These are phyloP conservation scores for Xylariaceae sp. DNA, from an alignment of 2,329 filamentous ascomycete species.

Conservation along the genomic window DNA sequence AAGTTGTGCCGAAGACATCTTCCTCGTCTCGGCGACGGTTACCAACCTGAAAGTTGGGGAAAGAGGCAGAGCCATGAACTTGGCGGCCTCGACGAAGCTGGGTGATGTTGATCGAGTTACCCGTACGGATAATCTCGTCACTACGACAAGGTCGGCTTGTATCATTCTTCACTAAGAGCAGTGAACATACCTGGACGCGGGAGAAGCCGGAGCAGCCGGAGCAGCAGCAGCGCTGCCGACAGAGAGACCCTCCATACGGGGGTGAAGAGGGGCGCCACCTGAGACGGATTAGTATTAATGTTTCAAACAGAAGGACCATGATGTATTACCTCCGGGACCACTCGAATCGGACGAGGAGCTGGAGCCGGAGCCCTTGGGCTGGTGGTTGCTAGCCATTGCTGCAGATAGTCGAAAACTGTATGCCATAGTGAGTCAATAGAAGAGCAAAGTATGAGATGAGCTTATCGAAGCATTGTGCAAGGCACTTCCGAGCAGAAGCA, in stretches of 20 bases:
- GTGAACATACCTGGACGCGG: slow-evolving; percentile 10
- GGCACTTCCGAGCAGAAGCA: no score
- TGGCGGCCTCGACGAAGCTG: no score
- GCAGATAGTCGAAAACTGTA: neutral
- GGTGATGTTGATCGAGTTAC: no score
- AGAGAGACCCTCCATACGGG: slow-evolving; percentile 8
- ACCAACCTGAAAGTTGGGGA: slow-evolving; percentile 13
- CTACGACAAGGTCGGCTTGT: slow-evolving; percentile 5
- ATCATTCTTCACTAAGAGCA: no score
- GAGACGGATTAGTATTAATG: slow-evolving; percentile 2
- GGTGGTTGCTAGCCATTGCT: neutral
- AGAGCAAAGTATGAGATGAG: no score
- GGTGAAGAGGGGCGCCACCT: slow-evolving; percentile 14
- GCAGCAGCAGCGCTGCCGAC: slow-evolving; percentile 7
- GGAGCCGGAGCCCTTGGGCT: no score
- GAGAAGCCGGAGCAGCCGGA: no score
- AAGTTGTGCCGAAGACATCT: slow-evolving; percentile 13
- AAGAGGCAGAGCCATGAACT: no score
- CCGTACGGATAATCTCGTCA: slow-evolving; percentile 5
- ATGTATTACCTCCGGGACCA: slow-evolving; percentile 6
- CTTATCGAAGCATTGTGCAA: no score
- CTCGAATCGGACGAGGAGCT: neutral
- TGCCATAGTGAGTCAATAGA: no score
- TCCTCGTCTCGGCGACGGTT: slow-evolving; percentile 14
- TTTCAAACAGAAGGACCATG: neutral